Conservation (phyloP, 2,329 filamentous ascomycete species). For the Trichoderma sp. region DNA sequence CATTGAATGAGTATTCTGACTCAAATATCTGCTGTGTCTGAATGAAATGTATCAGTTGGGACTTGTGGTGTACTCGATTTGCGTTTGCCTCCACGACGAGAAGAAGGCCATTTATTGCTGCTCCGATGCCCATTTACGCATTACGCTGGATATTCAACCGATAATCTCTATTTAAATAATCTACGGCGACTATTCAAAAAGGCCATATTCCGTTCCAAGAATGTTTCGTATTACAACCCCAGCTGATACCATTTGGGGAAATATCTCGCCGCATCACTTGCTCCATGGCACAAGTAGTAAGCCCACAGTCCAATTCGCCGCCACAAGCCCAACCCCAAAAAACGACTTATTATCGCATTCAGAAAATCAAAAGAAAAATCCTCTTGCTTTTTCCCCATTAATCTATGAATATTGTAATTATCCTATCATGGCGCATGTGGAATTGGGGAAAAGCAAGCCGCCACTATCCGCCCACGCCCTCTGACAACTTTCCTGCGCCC, state of each 20-base stretch:
- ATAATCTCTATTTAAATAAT: not conserved
- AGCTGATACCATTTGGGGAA: not conserved
- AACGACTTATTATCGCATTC: not conserved
- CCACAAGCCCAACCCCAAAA: not conserved
- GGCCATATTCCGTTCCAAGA: not conserved
- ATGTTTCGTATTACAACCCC: not conserved
- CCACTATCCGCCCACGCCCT: slow-evolving; percentile 16
- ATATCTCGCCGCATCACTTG: not conserved
- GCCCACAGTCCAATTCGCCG: not conserved
- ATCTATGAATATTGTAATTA: not conserved
- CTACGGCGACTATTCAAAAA: not conserved
- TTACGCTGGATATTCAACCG: not conserved
- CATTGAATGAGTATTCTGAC: not conserved
- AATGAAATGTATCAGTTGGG: not conserved
- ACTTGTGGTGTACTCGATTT: not conserved
- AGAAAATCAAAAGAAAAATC: not conserved
- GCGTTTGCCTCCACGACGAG: not conserved
- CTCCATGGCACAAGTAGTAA: too few relatives aligned
- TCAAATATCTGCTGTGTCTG: not conserved
- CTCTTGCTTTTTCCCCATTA: not conserved
- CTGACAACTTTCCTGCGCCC: slow-evolving; percentile 19
- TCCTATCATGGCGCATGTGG: not conserved
- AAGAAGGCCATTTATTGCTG: not conserved
- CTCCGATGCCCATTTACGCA: too few relatives aligned
- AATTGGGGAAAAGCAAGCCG: not conserved